Percentiles rank a stretch among this genome's conserved stretches.
phyloP scores from a whole-genome alignment of 306 rosid genomes.

The Vachellia collinsii region DNA sequence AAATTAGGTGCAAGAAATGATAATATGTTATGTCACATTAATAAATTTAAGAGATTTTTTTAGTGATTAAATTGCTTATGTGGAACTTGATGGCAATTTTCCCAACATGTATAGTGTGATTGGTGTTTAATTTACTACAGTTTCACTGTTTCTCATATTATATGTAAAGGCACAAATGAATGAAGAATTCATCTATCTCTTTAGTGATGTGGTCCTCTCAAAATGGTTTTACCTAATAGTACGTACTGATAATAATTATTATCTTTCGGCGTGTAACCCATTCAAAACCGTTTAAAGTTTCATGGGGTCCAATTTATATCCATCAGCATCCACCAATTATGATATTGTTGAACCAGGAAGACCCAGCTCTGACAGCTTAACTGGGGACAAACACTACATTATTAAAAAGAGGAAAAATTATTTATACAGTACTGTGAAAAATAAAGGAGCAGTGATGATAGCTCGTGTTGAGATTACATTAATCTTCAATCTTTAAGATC shows the following conservation, averaged over 20 bases:
- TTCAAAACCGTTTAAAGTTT: background rate
- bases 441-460: background rate
- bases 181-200: background rate
- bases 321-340: background rate
- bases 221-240: background rate
- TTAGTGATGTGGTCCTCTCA: background rate
- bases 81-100: too few relatives aligned
- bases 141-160: too few relatives aligned
- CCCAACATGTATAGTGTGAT: too few relatives aligned
- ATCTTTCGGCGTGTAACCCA: background rate
- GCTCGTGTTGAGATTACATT: background rate
- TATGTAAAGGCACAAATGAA: background rate
- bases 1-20: too few relatives aligned
- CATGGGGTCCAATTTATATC: background rate
- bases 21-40: too few relatives aligned
- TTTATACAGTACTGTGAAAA: background rate
- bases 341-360: slow-evolving; percentile 14
- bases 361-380: background rate
- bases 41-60: too few relatives aligned
- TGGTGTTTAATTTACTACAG: too few relatives aligned
- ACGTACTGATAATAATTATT: background rate
- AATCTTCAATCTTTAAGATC: background rate
- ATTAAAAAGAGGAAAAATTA: background rate
- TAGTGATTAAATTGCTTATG: too few relatives aligned
- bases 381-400: background rate